Conservation (phyloP, 1,284 basidiomycete genomes). For the Blastosporella zonata region DNA sequence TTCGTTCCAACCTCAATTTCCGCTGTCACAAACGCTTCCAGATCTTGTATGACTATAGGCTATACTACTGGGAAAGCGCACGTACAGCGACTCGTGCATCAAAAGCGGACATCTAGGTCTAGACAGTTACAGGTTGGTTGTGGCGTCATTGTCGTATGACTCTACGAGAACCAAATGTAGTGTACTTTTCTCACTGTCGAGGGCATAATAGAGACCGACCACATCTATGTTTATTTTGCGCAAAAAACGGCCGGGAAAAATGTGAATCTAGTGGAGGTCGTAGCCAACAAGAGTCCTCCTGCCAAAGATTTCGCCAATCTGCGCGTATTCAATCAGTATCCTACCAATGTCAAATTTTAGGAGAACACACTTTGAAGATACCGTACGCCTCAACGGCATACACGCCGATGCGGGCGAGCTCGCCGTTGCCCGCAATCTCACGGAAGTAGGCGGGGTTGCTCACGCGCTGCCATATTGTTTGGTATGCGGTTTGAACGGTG, state of each 20-base stretch:
- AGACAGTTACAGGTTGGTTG: no score
- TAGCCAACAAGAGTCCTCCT: slow-evolving; percentile 85
- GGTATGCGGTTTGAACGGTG: slow-evolving; percentile 69
- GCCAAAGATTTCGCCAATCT: slow-evolving; percentile 91
- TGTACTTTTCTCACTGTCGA: neutral
- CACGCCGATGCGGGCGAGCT: slow-evolving; percentile 76
- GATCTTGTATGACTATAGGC: no score
- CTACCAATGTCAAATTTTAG: neutral
- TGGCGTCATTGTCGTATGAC: no score
- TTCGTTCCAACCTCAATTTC: neutral
- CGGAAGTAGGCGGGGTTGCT: slow-evolving; percentile 70
- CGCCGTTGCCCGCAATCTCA: slow-evolving; percentile 66
- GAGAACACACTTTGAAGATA: slow-evolving; percentile 72
- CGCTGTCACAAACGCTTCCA: neutral
- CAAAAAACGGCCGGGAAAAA: slow-evolving; percentile 6
- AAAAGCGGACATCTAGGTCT: no score
- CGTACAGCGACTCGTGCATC: no score
- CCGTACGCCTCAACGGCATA: slow-evolving; percentile 89
- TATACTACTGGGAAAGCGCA: no score
- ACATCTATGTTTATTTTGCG: slow-evolving; percentile 12
- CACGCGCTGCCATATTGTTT: slow-evolving; percentile 69
- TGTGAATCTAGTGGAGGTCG: slow-evolving; percentile 56
- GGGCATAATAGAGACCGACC: neutral
- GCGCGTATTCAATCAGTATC: slow-evolving; percentile 11
- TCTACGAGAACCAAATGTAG: no score